Base-by-base conservation (phyloP, 768 basidiomycete genomes). In the Boletus edulis region DNA sequence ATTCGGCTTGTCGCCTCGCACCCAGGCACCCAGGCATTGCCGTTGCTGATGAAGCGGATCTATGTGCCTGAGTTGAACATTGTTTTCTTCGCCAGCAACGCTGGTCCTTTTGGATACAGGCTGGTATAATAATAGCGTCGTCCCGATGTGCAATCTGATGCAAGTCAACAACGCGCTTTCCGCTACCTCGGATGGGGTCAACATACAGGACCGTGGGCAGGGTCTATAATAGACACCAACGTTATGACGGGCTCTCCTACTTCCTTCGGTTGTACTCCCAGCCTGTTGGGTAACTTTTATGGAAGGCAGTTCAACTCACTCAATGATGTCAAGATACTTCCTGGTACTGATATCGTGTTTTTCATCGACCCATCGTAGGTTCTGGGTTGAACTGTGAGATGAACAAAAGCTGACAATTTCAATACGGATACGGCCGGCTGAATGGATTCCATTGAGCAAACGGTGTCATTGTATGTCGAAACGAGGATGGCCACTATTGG, bases 241-340 rank as follows among this genome's bases (percentile, higher is more conserved):
- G 11, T 85, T 85, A 18, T 87, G 88, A 34, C 81, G 86, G 47
- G 87, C 85, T 0, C 68, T 76, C 20, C 71, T 79, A 3, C 84
- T 87, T 7, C 82, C 89, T 24, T 81, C 81, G 2, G 67, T 91
- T 14, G 82, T 78, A 0, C 77, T 86, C 35, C 86, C 0, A 78
- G 87, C 38, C 68, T 92, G 14, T 67, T 93, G 56, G 87, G 92
- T 69, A 91, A 90, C 72, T 89, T 78, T 72, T 87, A 81, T 62
- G 90, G 90, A 3, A 76, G 88, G 7, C 89, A 90, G 58, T 92
- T 91, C 74, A 91, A 89, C 68, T 90, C 90, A 1, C 67, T 92
- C 39, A 91, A 91, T 67, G 91, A 93, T 60, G 75, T 87, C 54
- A 90, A 87, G 62, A 74, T 90, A 2, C 85, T 89, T 47, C 87